phyloP scores from a whole-genome alignment of 352 stramenopile species.

The Phytophthora meadii region DNA sequence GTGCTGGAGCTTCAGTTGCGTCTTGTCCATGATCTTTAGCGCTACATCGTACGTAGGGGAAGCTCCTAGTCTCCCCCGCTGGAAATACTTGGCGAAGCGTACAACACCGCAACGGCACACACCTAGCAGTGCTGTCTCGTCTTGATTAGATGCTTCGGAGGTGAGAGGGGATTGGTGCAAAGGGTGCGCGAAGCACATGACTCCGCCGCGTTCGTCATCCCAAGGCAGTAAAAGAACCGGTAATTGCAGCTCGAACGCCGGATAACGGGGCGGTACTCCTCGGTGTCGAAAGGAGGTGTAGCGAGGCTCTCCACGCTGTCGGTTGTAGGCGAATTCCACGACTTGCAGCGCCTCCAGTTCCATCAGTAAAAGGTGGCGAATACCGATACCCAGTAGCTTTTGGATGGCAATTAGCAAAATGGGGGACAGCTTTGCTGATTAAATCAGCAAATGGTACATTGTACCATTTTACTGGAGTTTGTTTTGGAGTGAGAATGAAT shows the following conservation, averaged over 20 bases:
- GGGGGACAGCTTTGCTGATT: neutral
- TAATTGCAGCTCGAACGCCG: conserved; percentile 71
- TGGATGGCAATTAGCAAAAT: conserved; percentile 14
- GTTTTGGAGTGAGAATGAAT: conserved; percentile 4
- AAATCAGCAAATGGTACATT: too few species aligned
- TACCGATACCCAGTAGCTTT: neutral
- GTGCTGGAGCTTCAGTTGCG: conserved; percentile 68
- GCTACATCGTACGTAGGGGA: conserved; percentile 61
- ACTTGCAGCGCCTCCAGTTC: conserved; percentile 59
- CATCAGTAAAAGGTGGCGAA: neutral
- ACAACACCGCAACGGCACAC: conserved; percentile 82
- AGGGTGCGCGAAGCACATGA: conserved; percentile 74
- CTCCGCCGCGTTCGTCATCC: conserved; percentile 67
- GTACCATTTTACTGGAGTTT: conserved; percentile 13
- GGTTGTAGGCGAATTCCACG: conserved; percentile 79
- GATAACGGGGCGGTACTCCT: conserved; percentile 76
- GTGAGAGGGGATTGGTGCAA: conserved; percentile 44
- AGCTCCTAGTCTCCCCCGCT: conserved; percentile 38
- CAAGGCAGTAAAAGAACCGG: conserved; percentile 73
- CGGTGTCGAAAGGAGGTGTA: conserved; percentile 67
- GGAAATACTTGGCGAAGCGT: conserved; percentile 77
- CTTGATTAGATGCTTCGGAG: conserved; percentile 48
- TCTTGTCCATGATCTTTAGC: conserved; percentile 80
- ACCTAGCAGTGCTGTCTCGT: conserved; percentile 61
- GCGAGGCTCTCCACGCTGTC: conserved; percentile 61